Conservation (phyloP, 2,329 filamentous ascomycete species). For the Fusarium sp. region DNA sequence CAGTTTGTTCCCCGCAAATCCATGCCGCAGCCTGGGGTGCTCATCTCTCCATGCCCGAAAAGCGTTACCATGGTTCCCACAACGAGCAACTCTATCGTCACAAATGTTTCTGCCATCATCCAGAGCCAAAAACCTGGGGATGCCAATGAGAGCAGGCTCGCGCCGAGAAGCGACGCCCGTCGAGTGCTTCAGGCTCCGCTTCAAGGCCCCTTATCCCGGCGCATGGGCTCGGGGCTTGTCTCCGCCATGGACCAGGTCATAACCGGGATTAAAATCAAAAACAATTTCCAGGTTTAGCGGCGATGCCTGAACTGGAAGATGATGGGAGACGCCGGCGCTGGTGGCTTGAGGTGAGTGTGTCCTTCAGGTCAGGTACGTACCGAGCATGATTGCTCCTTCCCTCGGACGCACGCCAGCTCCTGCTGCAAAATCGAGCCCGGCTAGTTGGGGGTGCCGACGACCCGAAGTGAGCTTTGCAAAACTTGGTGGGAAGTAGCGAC, state of each 20-base stretch:
- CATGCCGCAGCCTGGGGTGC: not conserved
- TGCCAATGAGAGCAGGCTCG: constrained; percentile 43
- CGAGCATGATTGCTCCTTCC: not conserved
- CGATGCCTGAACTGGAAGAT: constrained; percentile 5
- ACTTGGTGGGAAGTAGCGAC: constrained; percentile 29
- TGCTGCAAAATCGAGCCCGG: constrained; percentile 2
- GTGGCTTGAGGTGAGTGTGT: not conserved
- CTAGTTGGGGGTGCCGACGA: constrained; percentile 39
- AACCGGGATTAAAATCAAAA: constrained; percentile 34
- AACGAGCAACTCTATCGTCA: constrained; percentile 14
- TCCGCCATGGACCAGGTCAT: constrained; percentile 25
- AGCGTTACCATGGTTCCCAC: not conserved
- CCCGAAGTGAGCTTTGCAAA: constrained; percentile 33
- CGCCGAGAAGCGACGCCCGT: constrained; percentile 43
- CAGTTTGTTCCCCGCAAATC: constrained; percentile 5
- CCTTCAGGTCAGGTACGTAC: constrained; percentile 2
- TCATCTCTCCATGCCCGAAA: not conserved
- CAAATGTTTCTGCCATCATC: constrained; percentile 7
- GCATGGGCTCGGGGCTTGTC: constrained; percentile 25
- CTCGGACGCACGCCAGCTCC: not conserved
- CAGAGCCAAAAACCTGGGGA: constrained; percentile 41
- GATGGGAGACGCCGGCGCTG: not conserved
- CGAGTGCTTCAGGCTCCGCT: constrained; percentile 29
- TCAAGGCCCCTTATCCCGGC: constrained; percentile 29
- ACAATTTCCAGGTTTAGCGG: constrained; percentile 10